phyloP scores from a whole-genome alignment of 805 yeast genomes.

The Pichia sporocuriosa region DNA sequence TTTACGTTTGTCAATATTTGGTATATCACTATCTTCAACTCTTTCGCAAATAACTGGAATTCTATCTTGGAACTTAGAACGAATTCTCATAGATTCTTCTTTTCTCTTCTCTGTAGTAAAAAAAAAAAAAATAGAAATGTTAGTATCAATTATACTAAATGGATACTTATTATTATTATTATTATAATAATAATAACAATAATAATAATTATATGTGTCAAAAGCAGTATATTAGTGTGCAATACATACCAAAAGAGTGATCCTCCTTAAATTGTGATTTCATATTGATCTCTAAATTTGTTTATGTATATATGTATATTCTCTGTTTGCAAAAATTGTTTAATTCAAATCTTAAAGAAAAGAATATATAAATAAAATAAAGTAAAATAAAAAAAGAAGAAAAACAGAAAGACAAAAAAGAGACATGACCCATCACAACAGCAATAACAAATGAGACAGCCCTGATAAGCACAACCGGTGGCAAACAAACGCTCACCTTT shows the following conservation, averaged over 20 bases:
- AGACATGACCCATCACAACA: not conserved
- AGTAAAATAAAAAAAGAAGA: no score
- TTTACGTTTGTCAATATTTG: constrained; percentile 94
- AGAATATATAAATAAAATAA: no score
- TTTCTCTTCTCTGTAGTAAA: constrained; percentile 66
- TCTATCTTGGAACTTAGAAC: constrained; percentile 82
- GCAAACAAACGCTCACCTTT: not conserved
- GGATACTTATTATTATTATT: no score
- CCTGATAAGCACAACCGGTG: constrained; percentile 1
- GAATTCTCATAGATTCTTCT: constrained; percentile 88
- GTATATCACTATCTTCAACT: constrained; percentile 93
- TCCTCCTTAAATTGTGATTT: constrained; percentile 94
- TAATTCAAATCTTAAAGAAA: no score
- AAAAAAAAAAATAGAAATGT: constrained; percentile 3
- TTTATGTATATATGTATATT: not conserved
- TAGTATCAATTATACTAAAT: not conserved
- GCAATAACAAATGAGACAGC: no score
- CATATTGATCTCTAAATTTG: constrained; percentile 37
- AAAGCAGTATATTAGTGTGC: no score
- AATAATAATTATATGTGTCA: no score
- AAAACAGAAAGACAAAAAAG: not conserved
- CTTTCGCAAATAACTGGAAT: constrained; percentile 97
- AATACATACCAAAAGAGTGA: constrained; percentile 77
- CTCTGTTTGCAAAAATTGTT: no score
- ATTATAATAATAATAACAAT: no score